A percentile compares a stretch with the other conserved stretches of the same genome.
phyloP scores from a whole-genome alignment of 2,329 filamentous ascomycete species.

The Neocatenulostroma microsporum region DNA sequence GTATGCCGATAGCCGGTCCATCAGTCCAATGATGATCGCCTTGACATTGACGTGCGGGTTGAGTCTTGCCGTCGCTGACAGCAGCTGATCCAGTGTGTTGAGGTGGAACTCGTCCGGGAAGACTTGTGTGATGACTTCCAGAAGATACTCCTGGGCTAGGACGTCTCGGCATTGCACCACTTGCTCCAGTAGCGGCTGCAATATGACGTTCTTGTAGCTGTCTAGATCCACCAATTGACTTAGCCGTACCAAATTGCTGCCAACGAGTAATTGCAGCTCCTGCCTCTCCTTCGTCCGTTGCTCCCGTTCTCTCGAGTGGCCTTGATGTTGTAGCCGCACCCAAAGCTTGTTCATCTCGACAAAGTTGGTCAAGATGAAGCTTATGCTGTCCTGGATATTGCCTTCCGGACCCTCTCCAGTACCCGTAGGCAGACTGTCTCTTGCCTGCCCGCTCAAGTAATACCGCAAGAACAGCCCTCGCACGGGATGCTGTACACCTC shows the following conservation, averaged over 20 bases:
- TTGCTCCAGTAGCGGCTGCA: constrained; percentile 85
- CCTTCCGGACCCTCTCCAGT: constrained; percentile 86
- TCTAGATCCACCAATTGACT: constrained; percentile 95
- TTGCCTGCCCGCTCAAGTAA: constrained; percentile 89
- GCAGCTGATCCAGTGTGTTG: constrained; percentile 89
- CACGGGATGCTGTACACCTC: constrained; percentile 93
- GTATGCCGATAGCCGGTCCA: constrained; percentile 92
- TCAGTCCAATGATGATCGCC: constrained; percentile 92
- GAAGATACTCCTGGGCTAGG: constrained; percentile 88
- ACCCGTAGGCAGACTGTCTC: constrained; percentile 76
- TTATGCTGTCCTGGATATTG: constrained; percentile 94
- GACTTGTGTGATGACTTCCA: constrained; percentile 97
- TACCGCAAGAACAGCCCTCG: constrained; percentile 92
- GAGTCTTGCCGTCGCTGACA: constrained; percentile 82
- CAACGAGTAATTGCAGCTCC: constrained; percentile 89
- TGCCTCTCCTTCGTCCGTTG: constrained; percentile 89
- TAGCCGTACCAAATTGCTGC: constrained; percentile 88
- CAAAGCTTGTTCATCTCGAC: constrained; percentile 99
- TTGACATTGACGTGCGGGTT: constrained; percentile 98
- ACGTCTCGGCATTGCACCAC: constrained; percentile 98
- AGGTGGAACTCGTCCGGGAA: constrained; percentile 98
- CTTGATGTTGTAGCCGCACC: constrained; percentile 95
- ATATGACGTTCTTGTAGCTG: constrained; percentile 82
- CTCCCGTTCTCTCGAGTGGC: constrained; percentile 89
- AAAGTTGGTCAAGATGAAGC: constrained; percentile 96